Evolutionary conservation across 768 basidiomycete species (phyloP).

Genomic region (Clitopilus hobsonii): DNA sequence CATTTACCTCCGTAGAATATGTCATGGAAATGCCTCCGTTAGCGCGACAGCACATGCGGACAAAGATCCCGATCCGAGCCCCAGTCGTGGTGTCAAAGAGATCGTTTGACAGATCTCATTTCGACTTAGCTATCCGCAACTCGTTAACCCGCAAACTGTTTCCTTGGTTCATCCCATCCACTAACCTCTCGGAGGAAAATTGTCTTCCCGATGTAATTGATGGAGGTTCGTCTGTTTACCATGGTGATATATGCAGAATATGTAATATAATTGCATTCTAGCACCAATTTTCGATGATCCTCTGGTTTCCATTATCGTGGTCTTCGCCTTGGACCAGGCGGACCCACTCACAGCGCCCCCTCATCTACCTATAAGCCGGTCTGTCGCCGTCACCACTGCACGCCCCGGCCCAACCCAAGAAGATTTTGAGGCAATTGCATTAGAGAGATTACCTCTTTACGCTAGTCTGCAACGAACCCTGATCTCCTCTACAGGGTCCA

Average conservation of each 20-base stretch:
- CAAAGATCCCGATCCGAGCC: not conserved
- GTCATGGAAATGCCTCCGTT: not conserved
- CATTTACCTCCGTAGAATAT: not conserved
- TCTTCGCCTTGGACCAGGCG: constrained; percentile 47
- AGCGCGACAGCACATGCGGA: not conserved
- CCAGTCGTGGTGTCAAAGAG: not conserved
- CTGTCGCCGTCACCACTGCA: constrained; percentile 36
- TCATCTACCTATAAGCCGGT: constrained; percentile 47
- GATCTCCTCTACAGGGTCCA: constrained; percentile 2
- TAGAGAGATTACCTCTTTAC: constrained; percentile 43
- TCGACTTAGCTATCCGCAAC: too few relatives aligned
- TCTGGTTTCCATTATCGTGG: constrained; percentile 46
- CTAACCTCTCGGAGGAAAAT: too few relatives aligned
- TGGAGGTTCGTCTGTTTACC: not conserved
- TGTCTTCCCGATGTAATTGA: too few relatives aligned
- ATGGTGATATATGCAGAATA: not conserved
- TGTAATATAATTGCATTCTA: not conserved
- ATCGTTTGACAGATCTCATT: too few relatives aligned
- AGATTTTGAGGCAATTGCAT: constrained; percentile 40
- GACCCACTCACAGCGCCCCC: constrained; percentile 37
- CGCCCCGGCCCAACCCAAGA: constrained; percentile 50
- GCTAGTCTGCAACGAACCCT: constrained; percentile 29
- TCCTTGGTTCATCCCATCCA: too few relatives aligned
- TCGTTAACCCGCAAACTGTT: too few relatives aligned
- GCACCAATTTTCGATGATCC: constrained; percentile 18